Evolutionary conservation across 2,329 filamentous ascomycete species (phyloP), one percentile per base, ranked within the genome.

Genomic region (Beauveria brongniartii): DNA sequence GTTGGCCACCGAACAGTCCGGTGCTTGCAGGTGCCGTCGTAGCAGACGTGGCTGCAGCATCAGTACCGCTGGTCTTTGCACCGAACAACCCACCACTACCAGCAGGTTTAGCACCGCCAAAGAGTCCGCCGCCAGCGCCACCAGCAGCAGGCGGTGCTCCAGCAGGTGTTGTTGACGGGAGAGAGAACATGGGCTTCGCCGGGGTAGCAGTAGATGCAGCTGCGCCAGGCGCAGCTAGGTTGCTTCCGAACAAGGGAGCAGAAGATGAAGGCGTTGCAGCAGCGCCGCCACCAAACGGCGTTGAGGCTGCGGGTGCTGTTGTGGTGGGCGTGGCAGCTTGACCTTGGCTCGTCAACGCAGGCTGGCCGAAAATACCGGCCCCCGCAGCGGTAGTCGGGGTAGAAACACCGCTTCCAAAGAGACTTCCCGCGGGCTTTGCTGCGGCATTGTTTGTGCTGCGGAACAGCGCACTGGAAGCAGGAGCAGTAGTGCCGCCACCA

Each of bases 91-190:
- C 59, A n/a, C 64, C 61, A 24, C 51, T 46, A 6, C 61, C 41
- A 9, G 59, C 56, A 22, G 58, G 51, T 34, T 58, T 65, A 8
- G 58, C 55, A 20, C 61, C 63, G 44, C 72, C 69, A 63, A 76
- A 75, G 26, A 74, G 65, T 59, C 67, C 68, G 30, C 66, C 65
- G 14, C 69, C 66, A 41, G 70, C 72, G 30, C 60, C 58, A 43
- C 65, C 64, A 59, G 73, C 75, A 5, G 73, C 67, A 0, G 81
- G 80, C 60, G 82, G 82, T n/a, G 78, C 77, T 41, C 82, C 82
- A 24, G 81, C 81, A 18, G 82, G 81, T 41, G 82, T 83, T 2
- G 81, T 83, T 20, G 81, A 83, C 59, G 75, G 73, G 40, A 82
- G 66, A n/a, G 70, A 65, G 60, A 82, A 77, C 58, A 74, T 63